Percentiles rank a stretch among this genome's conserved stretches.
phyloP scores from a whole-genome alignment of 1,284 basidiomycete genomes.

The Cryptococcus sp. region DNA sequence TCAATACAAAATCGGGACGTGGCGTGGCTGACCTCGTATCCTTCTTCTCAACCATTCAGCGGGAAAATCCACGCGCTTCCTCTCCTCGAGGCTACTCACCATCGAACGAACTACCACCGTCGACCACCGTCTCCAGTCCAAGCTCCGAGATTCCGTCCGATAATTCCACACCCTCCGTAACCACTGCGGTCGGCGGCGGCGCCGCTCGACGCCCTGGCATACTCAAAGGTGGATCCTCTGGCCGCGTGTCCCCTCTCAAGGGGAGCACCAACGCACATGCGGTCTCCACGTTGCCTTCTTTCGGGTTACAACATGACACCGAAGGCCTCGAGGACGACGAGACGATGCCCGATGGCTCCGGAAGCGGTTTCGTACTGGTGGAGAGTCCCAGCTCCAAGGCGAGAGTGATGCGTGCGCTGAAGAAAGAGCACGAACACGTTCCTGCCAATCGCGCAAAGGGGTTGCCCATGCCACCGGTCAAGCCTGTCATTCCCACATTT shows the following conservation, averaged over 20 bases:
- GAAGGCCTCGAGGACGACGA: conserved; percentile 12
- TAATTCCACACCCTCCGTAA: background rate
- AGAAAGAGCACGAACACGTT: conserved; percentile 12
- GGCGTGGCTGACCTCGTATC: conserved; percentile 5
- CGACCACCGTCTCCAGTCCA: background rate
- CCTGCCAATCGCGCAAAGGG: conserved; percentile 29
- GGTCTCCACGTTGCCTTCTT: background rate
- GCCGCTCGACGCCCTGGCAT: background rate
- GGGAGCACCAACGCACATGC: background rate
- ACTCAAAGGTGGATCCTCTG: background rate
- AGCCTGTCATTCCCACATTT: conserved; percentile 53
- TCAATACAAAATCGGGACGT: background rate
- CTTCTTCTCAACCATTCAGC: conserved; percentile 7
- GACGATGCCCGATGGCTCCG: conserved; percentile 5
- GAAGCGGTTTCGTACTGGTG: conserved; percentile 33
- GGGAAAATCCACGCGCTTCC: conserved; percentile 14
- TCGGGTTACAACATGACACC: background rate
- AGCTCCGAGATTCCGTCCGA: background rate
- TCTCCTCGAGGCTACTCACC: conserved; percentile 10
- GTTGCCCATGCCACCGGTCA: conserved; percentile 45
- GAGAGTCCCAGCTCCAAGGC: conserved; percentile 38
- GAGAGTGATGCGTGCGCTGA: conserved; percentile 24
- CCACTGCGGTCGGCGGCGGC: background rate
- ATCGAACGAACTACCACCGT: background rate
- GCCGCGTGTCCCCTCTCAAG: background rate